Evolutionary conservation across 371 early-diverging fungal genomes (phyloP).

Genomic region (Lichtheimia hyalospora): DNA sequence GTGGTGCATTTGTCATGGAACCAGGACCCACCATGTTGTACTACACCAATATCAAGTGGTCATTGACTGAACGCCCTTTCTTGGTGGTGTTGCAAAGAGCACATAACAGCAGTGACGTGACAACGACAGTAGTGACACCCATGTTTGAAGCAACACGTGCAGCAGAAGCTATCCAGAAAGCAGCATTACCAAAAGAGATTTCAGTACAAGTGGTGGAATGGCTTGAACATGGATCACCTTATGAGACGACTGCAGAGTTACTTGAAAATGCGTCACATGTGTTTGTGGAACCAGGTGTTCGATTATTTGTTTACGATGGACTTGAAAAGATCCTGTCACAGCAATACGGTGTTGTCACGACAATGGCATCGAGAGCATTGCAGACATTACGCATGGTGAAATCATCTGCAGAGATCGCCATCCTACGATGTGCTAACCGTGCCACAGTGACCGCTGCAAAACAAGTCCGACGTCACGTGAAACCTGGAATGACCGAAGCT

Average conservation of each 20-base stretch:
- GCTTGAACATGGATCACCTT: constrained; percentile 55
- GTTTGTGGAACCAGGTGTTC: constrained; percentile 47
- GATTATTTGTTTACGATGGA: constrained; percentile 51
- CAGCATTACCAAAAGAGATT: constrained; percentile 27
- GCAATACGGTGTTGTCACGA: constrained; percentile 10
- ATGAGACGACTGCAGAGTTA: constrained; percentile 31
- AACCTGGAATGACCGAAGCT: constrained; percentile 44
- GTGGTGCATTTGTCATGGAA: constrained; percentile 50
- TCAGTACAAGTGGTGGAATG: constrained; percentile 29
- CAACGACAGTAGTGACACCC: constrained; percentile 49
- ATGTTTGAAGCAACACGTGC: constrained; percentile 60
- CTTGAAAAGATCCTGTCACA: constrained; percentile 19
- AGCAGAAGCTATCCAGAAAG: constrained; percentile 21
- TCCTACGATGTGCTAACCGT: constrained; percentile 53
- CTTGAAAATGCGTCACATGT: constrained; percentile 24
- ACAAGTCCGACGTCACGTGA: constrained; percentile 40
- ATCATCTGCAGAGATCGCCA: constrained; percentile 49
- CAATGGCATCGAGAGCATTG: constrained; percentile 45
- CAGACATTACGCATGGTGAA: constrained; percentile 51
- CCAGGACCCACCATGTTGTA: constrained; percentile 55
- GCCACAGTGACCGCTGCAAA: constrained; percentile 53
- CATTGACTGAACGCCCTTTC: constrained; percentile 54
- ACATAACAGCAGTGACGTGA: constrained; percentile 26
- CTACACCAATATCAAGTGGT: constrained; percentile 55
- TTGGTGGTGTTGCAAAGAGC: constrained; percentile 32